A percentile compares a stretch with the other conserved stretches of the same genome.
These are phyloP conservation scores for Diaporthe sp. DNA, from an alignment of 2,329 filamentous ascomycete genomes.

Conservation along the genomic window DNA sequence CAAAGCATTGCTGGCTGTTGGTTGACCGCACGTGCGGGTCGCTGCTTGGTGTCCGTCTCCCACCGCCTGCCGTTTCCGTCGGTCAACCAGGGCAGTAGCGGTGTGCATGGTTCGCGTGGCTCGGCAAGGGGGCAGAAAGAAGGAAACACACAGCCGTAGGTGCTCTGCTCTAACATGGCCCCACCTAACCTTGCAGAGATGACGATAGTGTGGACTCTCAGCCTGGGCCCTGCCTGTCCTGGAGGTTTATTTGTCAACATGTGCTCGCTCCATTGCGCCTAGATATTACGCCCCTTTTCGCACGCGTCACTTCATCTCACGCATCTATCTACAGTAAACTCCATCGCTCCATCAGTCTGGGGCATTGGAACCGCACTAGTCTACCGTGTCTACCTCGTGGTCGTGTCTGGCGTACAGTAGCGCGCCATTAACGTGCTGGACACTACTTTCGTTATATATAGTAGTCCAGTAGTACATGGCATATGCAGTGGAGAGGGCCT, in stretches of 20 bases:
- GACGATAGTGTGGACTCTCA: not conserved
- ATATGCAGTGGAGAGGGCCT: constrained; percentile 2
- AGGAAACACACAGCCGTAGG: too few relatives aligned
- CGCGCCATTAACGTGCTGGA: not conserved
- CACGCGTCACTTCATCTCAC: not conserved
- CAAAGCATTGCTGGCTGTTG: not conserved
- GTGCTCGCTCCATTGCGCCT: too few relatives aligned
- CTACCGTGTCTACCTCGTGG: not conserved
- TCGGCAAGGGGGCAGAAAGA: not conserved
- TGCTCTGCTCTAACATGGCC: not conserved
- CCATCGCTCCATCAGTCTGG: not conserved
- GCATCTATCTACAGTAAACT: not conserved
- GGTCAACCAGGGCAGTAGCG: not conserved
- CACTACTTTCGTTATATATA: not conserved
- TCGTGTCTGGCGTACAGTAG: not conserved
- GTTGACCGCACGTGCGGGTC: constrained; percentile 11
- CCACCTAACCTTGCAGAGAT: not conserved
- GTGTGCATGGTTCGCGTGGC: constrained; percentile 11
- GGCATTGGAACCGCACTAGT: not conserved
- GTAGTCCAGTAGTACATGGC: not conserved
- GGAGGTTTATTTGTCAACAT: too few relatives aligned
- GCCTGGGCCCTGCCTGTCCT: too few relatives aligned
- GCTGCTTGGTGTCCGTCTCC: not conserved
- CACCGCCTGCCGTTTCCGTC: constrained; percentile 3
- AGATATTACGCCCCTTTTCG: constrained; percentile 2